A percentile compares a stretch with the other conserved stretches of the same genome.
These are phyloP conservation scores for Cladosporium sp. DNA, from an alignment of 2,329 filamentous ascomycete genomes.

Conservation along the genomic window DNA sequence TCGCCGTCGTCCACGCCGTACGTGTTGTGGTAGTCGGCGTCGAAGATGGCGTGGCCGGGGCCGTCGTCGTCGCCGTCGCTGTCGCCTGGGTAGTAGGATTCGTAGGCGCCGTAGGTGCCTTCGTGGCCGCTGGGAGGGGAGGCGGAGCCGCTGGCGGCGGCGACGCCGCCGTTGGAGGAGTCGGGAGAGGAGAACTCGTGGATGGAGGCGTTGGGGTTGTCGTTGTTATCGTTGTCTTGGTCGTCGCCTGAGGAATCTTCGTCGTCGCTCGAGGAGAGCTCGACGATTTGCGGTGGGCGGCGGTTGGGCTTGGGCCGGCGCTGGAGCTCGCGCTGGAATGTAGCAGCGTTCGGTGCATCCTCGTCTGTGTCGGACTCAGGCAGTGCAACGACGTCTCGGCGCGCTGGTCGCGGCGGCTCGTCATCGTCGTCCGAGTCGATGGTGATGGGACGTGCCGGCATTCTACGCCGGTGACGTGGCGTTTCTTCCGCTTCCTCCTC, in stretches of 20 bases:
- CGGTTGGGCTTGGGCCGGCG: conserved; percentile 8
- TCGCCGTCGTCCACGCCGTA: conserved; percentile 1
- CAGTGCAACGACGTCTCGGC: conserved; percentile 11
- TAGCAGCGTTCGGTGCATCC: conserved; percentile 14
- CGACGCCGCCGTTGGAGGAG: conserved; percentile 12
- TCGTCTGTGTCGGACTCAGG: conserved; percentile 12
- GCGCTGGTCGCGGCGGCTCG: background rate
- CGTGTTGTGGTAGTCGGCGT: conserved; percentile 4
- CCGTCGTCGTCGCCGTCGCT: background rate
- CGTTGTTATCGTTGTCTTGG: conserved; percentile 9
- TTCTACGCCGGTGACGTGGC: background rate
- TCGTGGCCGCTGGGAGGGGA: background rate
- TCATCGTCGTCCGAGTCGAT: conserved; percentile 10
- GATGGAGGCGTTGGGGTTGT: conserved; percentile 3
- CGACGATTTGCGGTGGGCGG: conserved; percentile 6
- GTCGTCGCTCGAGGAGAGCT: conserved; percentile 9
- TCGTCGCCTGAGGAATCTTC: conserved; percentile 11
- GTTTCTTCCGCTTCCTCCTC: conserved; percentile 14
- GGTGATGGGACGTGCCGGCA: background rate
- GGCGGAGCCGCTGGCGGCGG: background rate
- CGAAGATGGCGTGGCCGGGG: background rate
- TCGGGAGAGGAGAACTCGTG: conserved; percentile 12
- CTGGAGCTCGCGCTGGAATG: conserved; percentile 8
- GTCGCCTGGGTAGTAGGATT: background rate
- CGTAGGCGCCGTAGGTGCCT: background rate